Conservation (phyloP, 192 early-diverging fungal species). For the Mortierella antarctica region DNA sequence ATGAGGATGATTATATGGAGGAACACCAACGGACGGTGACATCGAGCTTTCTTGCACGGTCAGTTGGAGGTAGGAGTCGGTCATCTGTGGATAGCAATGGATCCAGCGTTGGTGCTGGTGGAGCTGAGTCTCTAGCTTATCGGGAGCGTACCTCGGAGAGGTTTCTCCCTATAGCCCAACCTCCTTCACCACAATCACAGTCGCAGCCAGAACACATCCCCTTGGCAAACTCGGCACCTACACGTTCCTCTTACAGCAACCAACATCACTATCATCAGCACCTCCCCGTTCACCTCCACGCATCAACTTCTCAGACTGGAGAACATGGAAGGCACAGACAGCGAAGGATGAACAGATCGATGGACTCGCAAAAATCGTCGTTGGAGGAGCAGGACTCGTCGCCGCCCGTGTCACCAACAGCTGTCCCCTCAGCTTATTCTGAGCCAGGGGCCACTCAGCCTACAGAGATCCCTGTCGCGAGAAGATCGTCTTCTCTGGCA, state of each 20-base stretch:
- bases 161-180: conserved; percentile 17
- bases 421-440: conserved; percentile 37
- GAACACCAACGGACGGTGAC: conserved; percentile 36
- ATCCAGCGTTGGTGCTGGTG: neutral
- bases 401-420: conserved; percentile 37
- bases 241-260: conserved; percentile 20
- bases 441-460: conserved; percentile 9
- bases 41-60: conserved; percentile 4
- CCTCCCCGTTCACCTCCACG: conserved; percentile 7
- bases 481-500: conserved; percentile 42
- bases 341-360: conserved; percentile 26
- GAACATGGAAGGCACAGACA: conserved; percentile 25
- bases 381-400: conserved; percentile 47
- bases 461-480: conserved; percentile 32
- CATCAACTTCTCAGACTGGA: conserved; percentile 6
- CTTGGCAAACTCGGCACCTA: conserved; percentile 22
- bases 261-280: conserved; percentile 22
- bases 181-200: conserved; percentile 14
- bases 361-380: conserved; percentile 41
- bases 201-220: neutral
- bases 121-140: neutral
- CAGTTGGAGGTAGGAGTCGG: neutral
- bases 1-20: conserved; percentile 35
- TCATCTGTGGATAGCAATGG: conserved; percentile 31
- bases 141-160: conserved; percentile 11